A percentile compares a stretch with the other conserved stretches of the same genome.
Conservation (phyloP, 768 basidiomycete species). For the Boletus vermiculosoides region DNA sequence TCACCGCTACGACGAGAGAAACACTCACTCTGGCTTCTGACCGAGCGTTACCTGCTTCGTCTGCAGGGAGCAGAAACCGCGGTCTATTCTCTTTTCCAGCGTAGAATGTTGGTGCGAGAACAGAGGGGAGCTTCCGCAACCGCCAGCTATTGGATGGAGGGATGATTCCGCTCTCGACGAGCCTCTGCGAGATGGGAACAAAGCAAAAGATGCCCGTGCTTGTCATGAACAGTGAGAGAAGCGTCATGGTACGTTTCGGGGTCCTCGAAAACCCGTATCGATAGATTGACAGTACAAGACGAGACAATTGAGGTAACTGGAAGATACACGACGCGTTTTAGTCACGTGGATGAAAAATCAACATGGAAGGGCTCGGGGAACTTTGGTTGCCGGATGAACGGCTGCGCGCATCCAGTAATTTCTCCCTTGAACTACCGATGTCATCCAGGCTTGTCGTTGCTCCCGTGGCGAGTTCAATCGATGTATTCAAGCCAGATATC, state of each 20-base stretch:
- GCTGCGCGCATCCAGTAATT: background rate
- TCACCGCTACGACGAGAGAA: background rate
- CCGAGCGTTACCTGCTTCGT: background rate
- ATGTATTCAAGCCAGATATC: slow-evolving; percentile 73
- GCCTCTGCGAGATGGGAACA: slow-evolving; percentile 26
- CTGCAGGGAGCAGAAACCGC: background rate
- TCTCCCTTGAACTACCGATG: slow-evolving; percentile 26
- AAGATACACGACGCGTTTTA: slow-evolving; percentile 2
- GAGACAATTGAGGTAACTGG: background rate
- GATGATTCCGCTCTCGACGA: slow-evolving; percentile 23
- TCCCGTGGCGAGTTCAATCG: slow-evolving; percentile 51
- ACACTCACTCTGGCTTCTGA: slow-evolving; percentile 8
- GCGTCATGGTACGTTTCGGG: slow-evolving; percentile 13
- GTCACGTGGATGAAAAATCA: slow-evolving; percentile 27
- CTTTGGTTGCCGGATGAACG: background rate
- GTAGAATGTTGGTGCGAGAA: background rate
- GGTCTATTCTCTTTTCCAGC: background rate
- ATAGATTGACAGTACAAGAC: background rate
- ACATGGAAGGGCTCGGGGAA: background rate
- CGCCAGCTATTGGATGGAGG: slow-evolving; percentile 7
- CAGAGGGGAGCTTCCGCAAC: background rate
- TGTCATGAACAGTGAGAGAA: slow-evolving; percentile 24
- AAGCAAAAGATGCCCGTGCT: slow-evolving; percentile 28
- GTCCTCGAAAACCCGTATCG: background rate
- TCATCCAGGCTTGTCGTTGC: slow-evolving; percentile 40